phyloP scores from a whole-genome alignment of 345 rosid species.

The Murraya paniculata region DNA sequence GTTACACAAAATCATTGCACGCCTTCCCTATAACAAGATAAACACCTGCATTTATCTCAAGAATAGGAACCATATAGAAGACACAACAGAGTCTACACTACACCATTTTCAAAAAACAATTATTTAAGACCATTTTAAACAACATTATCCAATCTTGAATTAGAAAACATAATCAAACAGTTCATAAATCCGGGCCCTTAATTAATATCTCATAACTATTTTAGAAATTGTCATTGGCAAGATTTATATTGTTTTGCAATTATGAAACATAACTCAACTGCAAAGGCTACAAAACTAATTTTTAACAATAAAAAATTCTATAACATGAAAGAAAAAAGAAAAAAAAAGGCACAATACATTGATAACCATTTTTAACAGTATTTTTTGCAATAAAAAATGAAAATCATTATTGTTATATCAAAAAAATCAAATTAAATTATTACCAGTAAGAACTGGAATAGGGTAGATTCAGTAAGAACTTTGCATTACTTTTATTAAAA shows the following conservation, averaged over 20 bases:
- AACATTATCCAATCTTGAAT: not conserved
- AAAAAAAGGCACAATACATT: not conserved
- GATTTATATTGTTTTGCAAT: not conserved
- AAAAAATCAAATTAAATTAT: not conserved
- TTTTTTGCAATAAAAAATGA: not conserved
- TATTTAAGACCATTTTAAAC: not conserved
- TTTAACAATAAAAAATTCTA: not conserved
- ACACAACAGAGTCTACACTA: not conserved
- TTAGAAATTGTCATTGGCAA: not conserved
- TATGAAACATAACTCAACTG: not conserved
- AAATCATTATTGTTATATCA: too few relatives aligned
- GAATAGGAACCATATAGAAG: not conserved
- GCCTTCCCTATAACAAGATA: not conserved
- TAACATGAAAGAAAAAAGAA: not conserved
- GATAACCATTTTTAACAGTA: not conserved
- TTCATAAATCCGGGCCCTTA: not conserved
- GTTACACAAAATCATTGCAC: not conserved
- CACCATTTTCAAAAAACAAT: not conserved
- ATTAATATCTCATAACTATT: not conserved
- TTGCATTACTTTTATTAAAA: not conserved
- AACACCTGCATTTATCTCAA: not conserved
- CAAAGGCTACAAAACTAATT: not conserved
- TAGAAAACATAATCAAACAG: not conserved
- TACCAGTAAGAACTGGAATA: constrained; percentile 4
- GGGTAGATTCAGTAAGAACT: not conserved